A percentile compares a stretch with the other conserved stretches of the same genome.
phyloP scores from a whole-genome alignment of 495 filamentous ascomycete genomes.

The Copromyces sp. region DNA sequence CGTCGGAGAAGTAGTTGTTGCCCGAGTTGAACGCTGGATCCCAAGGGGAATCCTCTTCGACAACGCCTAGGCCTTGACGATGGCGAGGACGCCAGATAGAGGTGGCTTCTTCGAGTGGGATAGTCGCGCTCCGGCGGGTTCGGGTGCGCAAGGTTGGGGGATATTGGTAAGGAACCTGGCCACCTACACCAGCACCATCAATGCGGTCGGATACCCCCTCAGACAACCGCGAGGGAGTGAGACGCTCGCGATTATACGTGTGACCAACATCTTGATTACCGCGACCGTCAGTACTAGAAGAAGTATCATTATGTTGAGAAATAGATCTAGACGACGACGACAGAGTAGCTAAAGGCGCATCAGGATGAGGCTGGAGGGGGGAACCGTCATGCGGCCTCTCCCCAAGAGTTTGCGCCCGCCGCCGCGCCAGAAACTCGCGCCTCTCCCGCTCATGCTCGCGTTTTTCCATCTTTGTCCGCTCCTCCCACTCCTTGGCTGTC shows the following conservation, averaged over 20 bases:
- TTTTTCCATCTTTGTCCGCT: background rate
- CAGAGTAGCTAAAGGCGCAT: background rate
- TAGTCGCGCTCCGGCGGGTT: background rate
- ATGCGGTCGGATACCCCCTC: background rate
- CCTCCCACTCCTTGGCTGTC: background rate
- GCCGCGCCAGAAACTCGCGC: background rate
- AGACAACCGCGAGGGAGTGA: background rate
- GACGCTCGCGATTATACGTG: background rate
- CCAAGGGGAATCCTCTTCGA: background rate
- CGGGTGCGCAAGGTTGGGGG: background rate
- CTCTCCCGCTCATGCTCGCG: background rate
- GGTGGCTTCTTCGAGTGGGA: background rate
- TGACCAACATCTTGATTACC: background rate
- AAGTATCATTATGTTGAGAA: background rate
- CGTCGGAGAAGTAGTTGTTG: background rate
- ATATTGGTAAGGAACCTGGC: background rate
- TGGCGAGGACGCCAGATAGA: background rate
- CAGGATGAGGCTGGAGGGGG: background rate
- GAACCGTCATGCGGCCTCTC: background rate
- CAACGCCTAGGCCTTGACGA: background rate
- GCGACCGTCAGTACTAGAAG: background rate
- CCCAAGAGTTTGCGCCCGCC: background rate
- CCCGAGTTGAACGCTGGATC: background rate
- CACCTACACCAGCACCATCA: background rate
- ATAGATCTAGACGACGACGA: background rate